Conservation (phyloP, 257 asterid genomes). For the Penstemon davidsonii region DNA sequence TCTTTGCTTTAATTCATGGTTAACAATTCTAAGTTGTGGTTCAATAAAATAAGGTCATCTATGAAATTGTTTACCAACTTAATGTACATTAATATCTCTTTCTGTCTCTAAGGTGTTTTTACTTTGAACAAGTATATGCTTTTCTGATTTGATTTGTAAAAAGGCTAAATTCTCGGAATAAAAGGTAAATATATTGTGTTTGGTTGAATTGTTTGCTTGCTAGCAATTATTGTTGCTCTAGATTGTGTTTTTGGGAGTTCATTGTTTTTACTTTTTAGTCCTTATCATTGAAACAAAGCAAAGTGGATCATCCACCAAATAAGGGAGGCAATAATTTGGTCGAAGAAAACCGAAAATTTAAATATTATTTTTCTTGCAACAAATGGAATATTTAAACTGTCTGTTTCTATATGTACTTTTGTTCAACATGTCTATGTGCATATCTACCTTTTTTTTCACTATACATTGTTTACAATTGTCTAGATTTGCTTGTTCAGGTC, state of each 20-base stretch:
- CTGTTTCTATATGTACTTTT: too few relatives aligned
- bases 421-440: too few relatives aligned
- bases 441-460: too few relatives aligned
- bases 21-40: background rate
- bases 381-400: slow-evolving; percentile 15
- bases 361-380: slow-evolving; percentile 24
- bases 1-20: background rate
- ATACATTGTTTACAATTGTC: too few relatives aligned
- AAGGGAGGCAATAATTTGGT: slow-evolving; percentile 41
- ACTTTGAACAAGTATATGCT: background rate
- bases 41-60: background rate
- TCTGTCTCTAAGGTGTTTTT: background rate
- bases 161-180: background rate
- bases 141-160: slow-evolving; percentile 23
- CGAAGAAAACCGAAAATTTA: slow-evolving; percentile 27
- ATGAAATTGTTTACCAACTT: background rate
- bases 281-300: slow-evolving; percentile 38
- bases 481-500: too few relatives aligned
- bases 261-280: slow-evolving; percentile 22
- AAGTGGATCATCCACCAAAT: slow-evolving; percentile 63
- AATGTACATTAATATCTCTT: too few relatives aligned
- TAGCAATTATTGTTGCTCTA: slow-evolving; percentile 32
- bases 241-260: slow-evolving; percentile 22
- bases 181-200: background rate
- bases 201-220: slow-evolving; percentile 22